Evolutionary conservation across 139 green algal species (phyloP), one percentile per base, ranked within the genome.

Genomic region (Ulvella scutata): DNA sequence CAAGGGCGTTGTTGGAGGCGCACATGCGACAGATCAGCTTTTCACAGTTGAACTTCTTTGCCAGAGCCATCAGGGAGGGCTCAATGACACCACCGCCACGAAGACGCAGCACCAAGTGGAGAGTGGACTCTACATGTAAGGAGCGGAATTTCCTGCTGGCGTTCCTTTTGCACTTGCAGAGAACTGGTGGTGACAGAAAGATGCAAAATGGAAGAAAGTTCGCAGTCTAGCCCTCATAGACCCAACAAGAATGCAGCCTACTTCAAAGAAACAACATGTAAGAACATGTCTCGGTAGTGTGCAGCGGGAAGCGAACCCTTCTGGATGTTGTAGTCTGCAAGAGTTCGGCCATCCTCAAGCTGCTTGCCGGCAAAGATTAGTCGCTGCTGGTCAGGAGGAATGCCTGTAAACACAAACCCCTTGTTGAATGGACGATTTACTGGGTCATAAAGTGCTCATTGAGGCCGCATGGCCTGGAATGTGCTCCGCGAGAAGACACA

Each of bases 1-100:
- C 38, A 72, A 3, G 33, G 51, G 62, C n/a, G n/a, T 2, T 29
- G 34, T 2, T 26, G 20, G 51, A 26, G 33, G 51, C 51, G 51
- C 17, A 97, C 94, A 98, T 99, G 87, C 94, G 91, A 92, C 94
- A 99, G 81, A 99, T 95, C 82, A 94, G 91, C 88, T 98, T 98
- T 83, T 99, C 94, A 80, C 92, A 85, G 90, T 99, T 98, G 90
- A 94, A 98, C 90, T 99, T 99, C 77, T 90, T 85, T 9, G 95
- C 95, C 43, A 99, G 90, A 75, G 92, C 92, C 82, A 94, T 88
- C 75, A 99, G 92, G 31, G 92, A 98, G 13, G 95, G 95, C 91
- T 99, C 95, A 75, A 99, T 99, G 88, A 99, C 99, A 62, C 90
- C 90, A 43, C 92, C 92, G 43, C 91, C 91, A 61, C 95, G 89